These are phyloP conservation scores for Fusarium xyrophilum DNA, from an alignment of 2,329 filamentous ascomycete species.

Conservation along the genomic window DNA sequence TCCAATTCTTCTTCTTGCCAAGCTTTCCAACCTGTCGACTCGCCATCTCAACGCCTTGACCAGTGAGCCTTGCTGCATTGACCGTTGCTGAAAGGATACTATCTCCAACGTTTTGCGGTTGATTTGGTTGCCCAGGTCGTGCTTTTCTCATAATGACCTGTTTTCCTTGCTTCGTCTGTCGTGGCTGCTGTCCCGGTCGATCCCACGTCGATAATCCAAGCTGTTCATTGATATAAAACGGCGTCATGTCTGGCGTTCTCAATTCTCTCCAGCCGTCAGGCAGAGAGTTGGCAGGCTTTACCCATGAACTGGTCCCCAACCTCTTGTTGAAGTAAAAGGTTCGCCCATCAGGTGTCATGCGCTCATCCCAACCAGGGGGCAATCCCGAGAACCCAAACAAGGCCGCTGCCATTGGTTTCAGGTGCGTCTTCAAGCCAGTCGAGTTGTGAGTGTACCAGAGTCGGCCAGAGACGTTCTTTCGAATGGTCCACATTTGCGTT, in stretches of 20 bases:
- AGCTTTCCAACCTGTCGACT: constrained; percentile 39
- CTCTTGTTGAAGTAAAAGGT: constrained; percentile 37
- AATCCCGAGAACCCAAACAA: constrained; percentile 16
- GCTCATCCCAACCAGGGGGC: constrained; percentile 38
- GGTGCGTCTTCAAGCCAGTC: constrained; percentile 37
- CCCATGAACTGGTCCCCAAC: constrained; percentile 36
- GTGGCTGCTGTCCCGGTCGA: constrained; percentile 40
- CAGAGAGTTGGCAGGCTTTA: constrained; percentile 32
- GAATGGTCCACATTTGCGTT: constrained; percentile 35
- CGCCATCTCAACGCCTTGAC: constrained; percentile 26
- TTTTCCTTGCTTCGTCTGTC: not conserved
- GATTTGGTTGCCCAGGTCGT: constrained; percentile 8
- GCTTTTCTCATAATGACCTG: constrained; percentile 3
- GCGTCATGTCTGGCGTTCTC: constrained; percentile 37
- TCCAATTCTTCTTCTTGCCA: constrained; percentile 40
- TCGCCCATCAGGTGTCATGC: constrained; percentile 35
- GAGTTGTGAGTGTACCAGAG: constrained; percentile 41
- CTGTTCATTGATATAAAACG: constrained; percentile 41
- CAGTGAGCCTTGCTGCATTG: constrained; percentile 31
- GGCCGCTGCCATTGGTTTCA: constrained; percentile 31
- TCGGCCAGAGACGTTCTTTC: constrained; percentile 39
- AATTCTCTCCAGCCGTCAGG: constrained; percentile 40
- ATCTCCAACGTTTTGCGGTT: constrained; percentile 6
- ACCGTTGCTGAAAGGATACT: constrained; percentile 30
- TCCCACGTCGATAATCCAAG: constrained; percentile 41